These are phyloP conservation scores for Letharia columbiana DNA, from an alignment of 495 filamentous ascomycete genomes.

Conservation along the genomic window DNA sequence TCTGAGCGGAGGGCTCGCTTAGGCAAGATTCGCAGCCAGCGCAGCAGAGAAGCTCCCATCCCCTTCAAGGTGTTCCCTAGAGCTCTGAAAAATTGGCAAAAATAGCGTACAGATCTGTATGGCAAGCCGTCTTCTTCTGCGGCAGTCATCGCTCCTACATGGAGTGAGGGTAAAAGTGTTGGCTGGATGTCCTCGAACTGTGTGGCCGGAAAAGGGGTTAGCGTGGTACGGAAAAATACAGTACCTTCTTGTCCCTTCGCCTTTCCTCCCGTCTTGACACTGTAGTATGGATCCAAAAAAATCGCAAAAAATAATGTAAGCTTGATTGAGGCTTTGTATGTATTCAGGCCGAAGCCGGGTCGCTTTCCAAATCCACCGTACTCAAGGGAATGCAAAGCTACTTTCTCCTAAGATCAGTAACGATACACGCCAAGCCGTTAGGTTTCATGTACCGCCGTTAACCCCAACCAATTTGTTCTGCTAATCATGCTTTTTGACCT, in stretches of 20 bases:
- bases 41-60: neutral
- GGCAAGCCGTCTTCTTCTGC: neutral
- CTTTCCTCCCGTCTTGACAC: neutral
- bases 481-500: neutral
- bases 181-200: slow-evolving; percentile 2
- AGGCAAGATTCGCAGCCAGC: neutral
- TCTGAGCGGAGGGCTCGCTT: neutral
- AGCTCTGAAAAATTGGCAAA: neutral
- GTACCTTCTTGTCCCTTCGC: neutral
- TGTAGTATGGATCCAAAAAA: neutral
- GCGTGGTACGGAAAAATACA: slow-evolving; percentile 1
- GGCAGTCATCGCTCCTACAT: neutral
- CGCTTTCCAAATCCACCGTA: slow-evolving; percentile 2
- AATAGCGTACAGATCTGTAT: no score
- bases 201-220: neutral
- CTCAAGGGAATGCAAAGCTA: neutral
- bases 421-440: slow-evolving; percentile 7
- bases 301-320: neutral
- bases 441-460: neutral
- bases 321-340: slow-evolving; percentile 1
- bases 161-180: neutral
- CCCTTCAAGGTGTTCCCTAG: neutral
- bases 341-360: slow-evolving; percentile 4
- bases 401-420: slow-evolving; percentile 13
- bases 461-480: slow-evolving; percentile 3